Evolutionary conservation across 2,329 filamentous ascomycete genomes (phyloP).

Genomic region (Aureobasidium sp.): DNA sequence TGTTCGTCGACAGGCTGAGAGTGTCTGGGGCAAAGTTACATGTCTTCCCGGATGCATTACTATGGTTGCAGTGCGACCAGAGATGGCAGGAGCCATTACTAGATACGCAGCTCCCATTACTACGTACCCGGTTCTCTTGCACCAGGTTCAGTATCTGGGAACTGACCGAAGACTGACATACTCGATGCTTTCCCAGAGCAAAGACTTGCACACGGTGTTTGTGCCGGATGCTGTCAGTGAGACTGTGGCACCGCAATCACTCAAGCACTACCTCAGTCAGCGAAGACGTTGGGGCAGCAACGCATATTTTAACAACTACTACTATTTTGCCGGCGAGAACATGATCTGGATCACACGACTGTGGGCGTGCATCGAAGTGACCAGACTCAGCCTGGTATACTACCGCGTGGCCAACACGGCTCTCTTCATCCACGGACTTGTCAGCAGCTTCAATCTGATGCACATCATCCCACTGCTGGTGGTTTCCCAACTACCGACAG

Average conservation of each 20-base stretch:
- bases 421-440: conserved; percentile 23
- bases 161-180: conserved; percentile 21
- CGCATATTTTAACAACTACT: conserved; percentile 33
- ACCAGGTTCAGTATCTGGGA: conserved; percentile 22
- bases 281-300: conserved; percentile 30
- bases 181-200: conserved; percentile 20
- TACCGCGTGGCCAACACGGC: conserved; percentile 29
- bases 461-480: conserved; percentile 18
- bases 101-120: conserved; percentile 22
- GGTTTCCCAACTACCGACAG: conserved; percentile 18
- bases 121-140: conserved; percentile 18
- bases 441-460: conserved; percentile 17
- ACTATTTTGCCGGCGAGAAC: conserved; percentile 27
- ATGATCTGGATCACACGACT: conserved; percentile 32
- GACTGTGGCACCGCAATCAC: conserved; percentile 28
- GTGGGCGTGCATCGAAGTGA: conserved; percentile 26
- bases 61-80: conserved; percentile 21
- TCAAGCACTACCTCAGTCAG: conserved; percentile 30
- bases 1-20: conserved; percentile 20
- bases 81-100: conserved; percentile 20
- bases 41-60: conserved; percentile 22
- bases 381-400: conserved; percentile 28
- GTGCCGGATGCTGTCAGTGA: conserved; percentile 29
- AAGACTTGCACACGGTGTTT: conserved; percentile 24
- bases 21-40: conserved; percentile 20